phyloP scores from a whole-genome alignment of 1,284 basidiomycete species.

The Ganoderma leucocontextum region DNA sequence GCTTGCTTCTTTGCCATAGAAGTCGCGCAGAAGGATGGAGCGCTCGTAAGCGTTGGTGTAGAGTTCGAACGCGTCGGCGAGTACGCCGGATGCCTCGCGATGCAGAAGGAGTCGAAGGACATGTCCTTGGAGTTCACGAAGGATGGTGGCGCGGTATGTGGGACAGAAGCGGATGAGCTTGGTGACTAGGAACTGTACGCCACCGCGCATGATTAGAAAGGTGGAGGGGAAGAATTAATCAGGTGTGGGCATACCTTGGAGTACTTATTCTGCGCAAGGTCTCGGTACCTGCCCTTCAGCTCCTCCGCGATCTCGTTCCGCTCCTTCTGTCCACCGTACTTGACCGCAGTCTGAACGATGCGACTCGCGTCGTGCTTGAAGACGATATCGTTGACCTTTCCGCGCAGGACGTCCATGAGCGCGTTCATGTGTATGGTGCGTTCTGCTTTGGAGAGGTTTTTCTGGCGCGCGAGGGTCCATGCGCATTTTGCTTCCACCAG shows the following conservation, averaged over 20 bases:
- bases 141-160: constrained; percentile 72
- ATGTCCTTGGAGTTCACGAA: constrained; percentile 78
- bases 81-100: constrained; percentile 80
- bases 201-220: neutral
- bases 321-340: constrained; percentile 82
- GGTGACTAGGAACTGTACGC: constrained; percentile 78
- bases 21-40: constrained; percentile 80
- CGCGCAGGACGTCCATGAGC: constrained; percentile 79
- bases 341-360: constrained; percentile 88
- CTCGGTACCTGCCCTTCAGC: constrained; percentile 80
- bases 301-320: constrained; percentile 82
- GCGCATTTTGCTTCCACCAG: constrained; percentile 79
- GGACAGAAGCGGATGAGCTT: constrained; percentile 86
- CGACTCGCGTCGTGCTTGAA: constrained; percentile 92
- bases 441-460: constrained; percentile 75
- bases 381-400: constrained; percentile 84
- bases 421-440: constrained; percentile 76
- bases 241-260: constrained; percentile 69
- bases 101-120: constrained; percentile 82
- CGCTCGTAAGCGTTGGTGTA: constrained; percentile 87
- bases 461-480: constrained; percentile 84
- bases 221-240: neutral
- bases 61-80: constrained; percentile 89
- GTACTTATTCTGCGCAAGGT: constrained; percentile 86
- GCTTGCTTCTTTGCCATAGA: constrained; percentile 87